These are phyloP conservation scores for Gonium pectorale DNA, from an alignment of 139 green algal genomes.

Conservation along the genomic window DNA sequence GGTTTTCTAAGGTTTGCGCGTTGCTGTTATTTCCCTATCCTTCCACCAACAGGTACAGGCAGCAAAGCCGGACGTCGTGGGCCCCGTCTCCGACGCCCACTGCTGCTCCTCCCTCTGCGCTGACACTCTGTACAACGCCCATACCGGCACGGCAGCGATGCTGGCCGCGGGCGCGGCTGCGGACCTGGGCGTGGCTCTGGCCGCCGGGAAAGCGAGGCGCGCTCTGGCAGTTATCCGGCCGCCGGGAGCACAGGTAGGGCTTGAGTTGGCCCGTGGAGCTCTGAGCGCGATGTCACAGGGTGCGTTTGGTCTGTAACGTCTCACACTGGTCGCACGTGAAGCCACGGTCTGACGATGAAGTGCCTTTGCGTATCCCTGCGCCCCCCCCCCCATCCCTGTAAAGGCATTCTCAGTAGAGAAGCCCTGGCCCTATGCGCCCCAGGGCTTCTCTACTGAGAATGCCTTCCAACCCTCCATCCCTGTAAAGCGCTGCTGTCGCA, in stretches of 20 bases:
- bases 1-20: too few relatives aligned
- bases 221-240: constrained; percentile 80
- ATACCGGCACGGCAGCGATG: constrained; percentile 52
- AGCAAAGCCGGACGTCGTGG: too few relatives aligned
- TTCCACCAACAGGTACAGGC: too few relatives aligned
- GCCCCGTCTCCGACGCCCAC: too few relatives aligned
- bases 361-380: not conserved
- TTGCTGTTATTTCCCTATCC: too few relatives aligned
- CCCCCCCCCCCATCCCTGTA: too few relatives aligned
- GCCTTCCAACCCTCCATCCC: too few relatives aligned
- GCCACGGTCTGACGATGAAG: not conserved
- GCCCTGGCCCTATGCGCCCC: too few relatives aligned
- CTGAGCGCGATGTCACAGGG: not conserved
- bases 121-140: constrained; percentile 34
- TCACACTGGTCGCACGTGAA: not conserved
- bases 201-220: constrained; percentile 38
- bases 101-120: constrained; percentile 1
- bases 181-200: constrained; percentile 65
- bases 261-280: not conserved
- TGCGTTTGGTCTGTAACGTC: not conserved
- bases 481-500: too few relatives aligned
- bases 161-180: constrained; percentile 74
- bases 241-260: constrained; percentile 58
- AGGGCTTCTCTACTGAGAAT: too few relatives aligned
- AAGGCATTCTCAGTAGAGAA: too few relatives aligned